These are phyloP conservation scores for Solanum hybrid DNA, from an alignment of 305 asterid species.

Conservation along the genomic window DNA sequence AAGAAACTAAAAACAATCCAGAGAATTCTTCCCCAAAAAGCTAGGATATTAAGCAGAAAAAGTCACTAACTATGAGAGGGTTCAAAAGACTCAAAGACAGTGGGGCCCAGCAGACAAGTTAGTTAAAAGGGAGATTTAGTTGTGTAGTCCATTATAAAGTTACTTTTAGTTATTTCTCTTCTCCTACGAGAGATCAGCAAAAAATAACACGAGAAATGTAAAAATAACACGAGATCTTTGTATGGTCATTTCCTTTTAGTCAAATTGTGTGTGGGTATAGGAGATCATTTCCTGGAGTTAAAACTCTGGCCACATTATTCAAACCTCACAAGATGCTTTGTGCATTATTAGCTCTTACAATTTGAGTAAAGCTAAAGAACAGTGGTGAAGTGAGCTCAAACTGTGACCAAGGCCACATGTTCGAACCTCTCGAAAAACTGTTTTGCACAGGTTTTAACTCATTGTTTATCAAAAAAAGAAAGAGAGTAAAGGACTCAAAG, in stretches of 20 bases:
- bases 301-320: background rate
- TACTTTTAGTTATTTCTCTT: background rate
- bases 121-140: background rate
- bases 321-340: background rate
- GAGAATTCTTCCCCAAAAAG: background rate
- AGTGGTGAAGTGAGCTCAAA: background rate
- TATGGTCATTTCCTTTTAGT: background rate
- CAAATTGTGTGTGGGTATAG: background rate
- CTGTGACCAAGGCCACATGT: background rate
- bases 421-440: background rate
- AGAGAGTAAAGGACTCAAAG: background rate
- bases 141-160: background rate
- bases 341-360: background rate
- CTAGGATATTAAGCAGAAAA: background rate
- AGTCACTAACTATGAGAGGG: background rate
- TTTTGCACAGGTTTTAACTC: background rate
- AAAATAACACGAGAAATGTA: background rate
- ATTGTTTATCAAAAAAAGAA: background rate
- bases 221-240: background rate
- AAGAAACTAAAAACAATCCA: background rate
- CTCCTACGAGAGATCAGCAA: background rate
- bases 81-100: background rate
- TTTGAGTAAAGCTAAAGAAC: background rate
- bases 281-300: background rate
- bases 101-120: background rate